Conservation (phyloP, 2,329 filamentous ascomycete species). For the Dactylonectria estremocensis region DNA sequence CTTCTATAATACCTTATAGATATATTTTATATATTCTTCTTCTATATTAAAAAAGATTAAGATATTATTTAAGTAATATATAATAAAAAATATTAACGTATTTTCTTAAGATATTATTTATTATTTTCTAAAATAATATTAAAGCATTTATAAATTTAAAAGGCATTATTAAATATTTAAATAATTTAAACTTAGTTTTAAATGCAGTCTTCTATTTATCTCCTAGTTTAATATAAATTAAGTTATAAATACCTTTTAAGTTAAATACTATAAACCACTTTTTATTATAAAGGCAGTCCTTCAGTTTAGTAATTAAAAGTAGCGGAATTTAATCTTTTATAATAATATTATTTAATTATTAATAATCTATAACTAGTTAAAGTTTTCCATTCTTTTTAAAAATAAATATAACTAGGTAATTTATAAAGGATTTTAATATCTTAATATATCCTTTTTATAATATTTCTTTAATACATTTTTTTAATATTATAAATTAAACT, state of each 20-base stretch:
- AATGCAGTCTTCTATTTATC: conserved; percentile 56
- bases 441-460: conserved; percentile 30
- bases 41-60: conserved; percentile 38
- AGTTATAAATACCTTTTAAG: conserved; percentile 48
- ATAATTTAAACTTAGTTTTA: conserved; percentile 49
- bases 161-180: conserved; percentile 52
- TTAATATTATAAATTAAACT: conserved; percentile 15
- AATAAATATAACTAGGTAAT: neutral
- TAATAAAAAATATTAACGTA: conserved; percentile 39
- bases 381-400: too few species aligned
- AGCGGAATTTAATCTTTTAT: conserved; percentile 44
- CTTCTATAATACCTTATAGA: conserved; percentile 33
- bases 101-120: conserved; percentile 35
- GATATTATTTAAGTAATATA: conserved; percentile 41
- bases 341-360: conserved; percentile 45
- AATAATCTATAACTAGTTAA: conserved; percentile 26
- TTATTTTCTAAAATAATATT: conserved; percentile 38
- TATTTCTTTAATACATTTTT: conserved; percentile 15
- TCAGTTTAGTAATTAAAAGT: conserved; percentile 43
- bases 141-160: conserved; percentile 46
- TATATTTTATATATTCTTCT: conserved; percentile 37
- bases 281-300: conserved; percentile 36
- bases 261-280: conserved; percentile 35
- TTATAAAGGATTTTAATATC: neutral
- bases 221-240: conserved; percentile 50